These are phyloP conservation scores for Geosmithia morbida DNA, from an alignment of 2,329 filamentous ascomycete species.

Conservation along the genomic window DNA sequence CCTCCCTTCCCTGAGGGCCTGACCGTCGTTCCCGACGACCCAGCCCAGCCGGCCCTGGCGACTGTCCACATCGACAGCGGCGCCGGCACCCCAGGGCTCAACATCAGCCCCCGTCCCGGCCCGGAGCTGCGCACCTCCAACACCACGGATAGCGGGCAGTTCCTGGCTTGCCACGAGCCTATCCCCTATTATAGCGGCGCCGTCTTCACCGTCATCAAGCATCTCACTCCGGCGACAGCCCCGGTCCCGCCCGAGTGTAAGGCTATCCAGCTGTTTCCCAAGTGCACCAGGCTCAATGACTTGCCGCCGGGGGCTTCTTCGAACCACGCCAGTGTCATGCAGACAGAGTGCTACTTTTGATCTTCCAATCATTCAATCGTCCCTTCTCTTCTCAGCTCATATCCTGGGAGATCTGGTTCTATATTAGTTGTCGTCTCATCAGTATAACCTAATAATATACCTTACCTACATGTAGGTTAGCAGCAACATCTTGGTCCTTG, in stretches of 20 bases:
- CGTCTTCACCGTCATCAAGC: slow-evolving; percentile 23
- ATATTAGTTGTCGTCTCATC: too few relatives aligned
- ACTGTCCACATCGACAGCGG: slow-evolving; percentile 16
- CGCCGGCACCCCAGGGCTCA: slow-evolving; percentile 18
- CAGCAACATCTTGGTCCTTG: too few relatives aligned
- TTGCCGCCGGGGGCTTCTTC: slow-evolving; percentile 18
- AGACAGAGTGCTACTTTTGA: neutral
- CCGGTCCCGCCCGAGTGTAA: slow-evolving; percentile 23
- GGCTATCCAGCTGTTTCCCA: slow-evolving; percentile 24
- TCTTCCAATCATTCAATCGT: too few relatives aligned
- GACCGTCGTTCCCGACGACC: slow-evolving; percentile 11
- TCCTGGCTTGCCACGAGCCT: slow-evolving; percentile 24
- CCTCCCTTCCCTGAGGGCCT: slow-evolving; percentile 23
- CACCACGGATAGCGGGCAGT: slow-evolving; percentile 15
- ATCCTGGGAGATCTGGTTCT: too few relatives aligned
- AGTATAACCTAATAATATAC: too few relatives aligned
- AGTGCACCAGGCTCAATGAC: slow-evolving; percentile 23
- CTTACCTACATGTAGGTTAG: too few relatives aligned
- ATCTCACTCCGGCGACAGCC: slow-evolving; percentile 11
- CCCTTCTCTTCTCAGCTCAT: too few relatives aligned
- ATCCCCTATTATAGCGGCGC: slow-evolving; percentile 26
- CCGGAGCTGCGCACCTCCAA: slow-evolving; percentile 1
- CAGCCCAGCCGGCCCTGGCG: slow-evolving; percentile 13
- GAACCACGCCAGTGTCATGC: slow-evolving; percentile 20
- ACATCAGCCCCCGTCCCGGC: slow-evolving; percentile 7